These are phyloP conservation scores for Penicillium verrucosum DNA, from an alignment of 2,329 filamentous ascomycete genomes.

Conservation along the genomic window DNA sequence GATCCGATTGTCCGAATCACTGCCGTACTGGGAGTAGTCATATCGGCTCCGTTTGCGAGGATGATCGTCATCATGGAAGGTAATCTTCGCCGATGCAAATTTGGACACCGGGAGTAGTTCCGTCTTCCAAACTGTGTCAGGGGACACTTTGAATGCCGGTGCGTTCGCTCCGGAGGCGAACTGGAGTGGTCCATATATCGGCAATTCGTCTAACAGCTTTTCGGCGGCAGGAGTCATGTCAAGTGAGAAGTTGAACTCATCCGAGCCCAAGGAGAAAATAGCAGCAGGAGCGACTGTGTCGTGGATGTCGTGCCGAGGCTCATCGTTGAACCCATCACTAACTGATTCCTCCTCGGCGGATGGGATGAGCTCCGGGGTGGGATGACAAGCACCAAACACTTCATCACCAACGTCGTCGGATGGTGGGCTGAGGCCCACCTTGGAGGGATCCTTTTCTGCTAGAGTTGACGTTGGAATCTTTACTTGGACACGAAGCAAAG, in stretches of 20 bases:
- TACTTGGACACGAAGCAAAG: conserved; percentile 63
- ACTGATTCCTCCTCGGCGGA: conserved; percentile 60
- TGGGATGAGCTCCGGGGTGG: conserved; percentile 65
- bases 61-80: conserved; percentile 62
- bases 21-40: conserved; percentile 71
- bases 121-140: conserved; percentile 69
- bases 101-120: conserved; percentile 82
- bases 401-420: conserved; percentile 36
- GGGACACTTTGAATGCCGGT: conserved; percentile 57
- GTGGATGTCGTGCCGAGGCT: conserved; percentile 43
- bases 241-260: conserved; percentile 77
- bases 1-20: conserved; percentile 54
- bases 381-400: conserved; percentile 41
- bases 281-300: conserved; percentile 62
- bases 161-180: conserved; percentile 58
- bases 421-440: conserved; percentile 31
- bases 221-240: conserved; percentile 71
- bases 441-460: conserved; percentile 23
- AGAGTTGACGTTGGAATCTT: conserved; percentile 33
- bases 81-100: conserved; percentile 77
- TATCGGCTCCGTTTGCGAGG: conserved; percentile 78
- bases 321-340: conserved; percentile 47
- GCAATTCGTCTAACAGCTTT: conserved; percentile 74
- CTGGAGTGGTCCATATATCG: conserved; percentile 65
- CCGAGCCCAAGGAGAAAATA: conserved; percentile 76